Conservation (phyloP, 345 rosid species). For the Erodium maritimum region DNA sequence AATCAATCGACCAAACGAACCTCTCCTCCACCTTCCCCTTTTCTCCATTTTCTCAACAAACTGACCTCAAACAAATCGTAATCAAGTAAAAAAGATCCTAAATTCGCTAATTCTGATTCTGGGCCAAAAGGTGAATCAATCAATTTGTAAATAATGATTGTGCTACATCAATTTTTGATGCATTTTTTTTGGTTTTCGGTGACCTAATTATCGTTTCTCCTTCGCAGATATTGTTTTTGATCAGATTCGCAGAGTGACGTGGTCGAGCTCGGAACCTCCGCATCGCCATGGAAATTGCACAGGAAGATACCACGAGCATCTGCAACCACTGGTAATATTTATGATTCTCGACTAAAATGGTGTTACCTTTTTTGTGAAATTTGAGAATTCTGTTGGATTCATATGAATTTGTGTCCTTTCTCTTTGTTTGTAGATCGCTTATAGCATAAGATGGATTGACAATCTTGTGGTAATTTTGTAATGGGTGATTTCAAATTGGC, state of each 20-base stretch:
- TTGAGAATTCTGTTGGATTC: background rate
- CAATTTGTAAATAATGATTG: background rate
- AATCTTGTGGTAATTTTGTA: background rate
- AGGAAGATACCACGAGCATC: conserved; percentile 50
- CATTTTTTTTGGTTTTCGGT: background rate
- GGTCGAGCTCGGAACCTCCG: background rate
- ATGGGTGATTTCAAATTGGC: background rate
- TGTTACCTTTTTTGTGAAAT: conserved; percentile 1
- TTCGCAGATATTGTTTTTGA: background rate
- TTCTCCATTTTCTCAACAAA: background rate
- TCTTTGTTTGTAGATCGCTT: too few species aligned
- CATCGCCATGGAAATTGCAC: conserved; percentile 42
- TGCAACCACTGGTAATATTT: conserved; percentile 75
- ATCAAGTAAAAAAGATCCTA: background rate
- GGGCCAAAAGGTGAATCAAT: background rate
- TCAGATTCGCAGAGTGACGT: conserved; percentile 12
- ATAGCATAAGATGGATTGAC: background rate
- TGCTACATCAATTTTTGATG: background rate
- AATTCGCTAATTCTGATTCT: background rate
- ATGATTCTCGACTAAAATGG: background rate
- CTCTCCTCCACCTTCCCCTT: background rate
- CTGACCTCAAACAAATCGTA: background rate
- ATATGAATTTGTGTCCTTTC: background rate
- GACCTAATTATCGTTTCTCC: background rate
- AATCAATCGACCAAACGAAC: background rate